Base-by-base conservation (phyloP, 2,329 filamentous ascomycete genomes). In the Mycosphaerella sp. region DNA sequence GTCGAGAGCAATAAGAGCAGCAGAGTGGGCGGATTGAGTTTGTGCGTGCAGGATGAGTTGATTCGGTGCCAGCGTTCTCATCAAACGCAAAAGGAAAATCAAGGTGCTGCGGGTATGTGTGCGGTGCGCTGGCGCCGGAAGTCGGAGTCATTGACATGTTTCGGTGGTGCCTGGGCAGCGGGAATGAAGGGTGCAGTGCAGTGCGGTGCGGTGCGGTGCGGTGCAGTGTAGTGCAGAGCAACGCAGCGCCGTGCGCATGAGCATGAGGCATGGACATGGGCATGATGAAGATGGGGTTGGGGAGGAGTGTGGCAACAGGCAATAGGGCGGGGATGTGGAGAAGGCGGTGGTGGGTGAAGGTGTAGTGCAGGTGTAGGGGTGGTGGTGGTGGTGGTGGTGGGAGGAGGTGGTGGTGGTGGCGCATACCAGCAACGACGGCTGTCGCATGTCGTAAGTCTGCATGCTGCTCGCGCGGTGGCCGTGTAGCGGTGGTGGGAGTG, bases 11-110 rank as follows among this genome's bases (percentile, higher is more conserved):
- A 34, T 47, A 45, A 30, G 39, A 43, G 55, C 34, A 40, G 51
- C 44, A 48, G 41, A 32, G 34, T 36, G 36, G 18, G 32, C 25
- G 44, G 41, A 49, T 57, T 56, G 55, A 59, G 50, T 59, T 59
- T 54, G 41, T 52, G 37, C 43, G 48, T 57, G 57, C 57, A 56
- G 56, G 32, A 49, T 41, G 43, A 44, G 41, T 37, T 41, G 52
- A 55, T 50, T 56, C 50, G 49, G 27, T 42, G 36, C 27, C 37
- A 48, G 27, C 18, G 48, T 36, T 14, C 53, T 56, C 50, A 55
- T 59, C 54, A 59, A 57, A 55, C 47, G 52, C 54, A 59, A 52
- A 50, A 48, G 21, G 21, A 40, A n/a, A n/a, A 40, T 47, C 44
- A 40, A 46, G 44, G 44, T 48, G 45, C 43, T 39, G 37, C 44